Conservation (phyloP, 345 rosid species). For the Passiflora organensis region DNA sequence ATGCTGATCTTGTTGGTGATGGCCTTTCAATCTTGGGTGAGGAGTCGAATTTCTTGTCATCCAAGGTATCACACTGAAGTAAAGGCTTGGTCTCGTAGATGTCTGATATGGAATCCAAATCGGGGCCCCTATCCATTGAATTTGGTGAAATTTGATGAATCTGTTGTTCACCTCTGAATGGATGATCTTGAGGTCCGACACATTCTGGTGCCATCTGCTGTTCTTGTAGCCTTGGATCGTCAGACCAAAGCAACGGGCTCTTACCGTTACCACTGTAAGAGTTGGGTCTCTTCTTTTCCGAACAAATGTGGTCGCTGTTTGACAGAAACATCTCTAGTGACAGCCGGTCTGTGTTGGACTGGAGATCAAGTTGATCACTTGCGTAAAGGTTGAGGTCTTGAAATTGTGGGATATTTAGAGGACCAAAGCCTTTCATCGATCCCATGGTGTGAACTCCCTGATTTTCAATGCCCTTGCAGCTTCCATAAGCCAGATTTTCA, state of each 20-base stretch:
- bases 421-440: conserved; percentile 36
- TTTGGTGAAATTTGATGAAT: conserved; percentile 46
- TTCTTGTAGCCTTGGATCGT: conserved; percentile 61
- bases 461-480: conserved; percentile 46
- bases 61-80: conserved; percentile 46
- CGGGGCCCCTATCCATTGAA: conserved; percentile 36
- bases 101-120: conserved; percentile 58
- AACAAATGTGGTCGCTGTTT: conserved; percentile 39
- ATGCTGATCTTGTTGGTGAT: conserved; percentile 62
- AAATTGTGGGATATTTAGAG: conserved; percentile 70
- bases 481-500: conserved; percentile 51
- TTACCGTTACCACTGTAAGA: conserved; percentile 56
- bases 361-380: conserved; percentile 47
- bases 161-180: conserved; percentile 29
- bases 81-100: conserved; percentile 64
- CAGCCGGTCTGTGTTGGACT: conserved; percentile 59
- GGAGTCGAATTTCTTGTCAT: conserved; percentile 41
- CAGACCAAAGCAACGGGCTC: conserved; percentile 77
- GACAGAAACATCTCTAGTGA: conserved; percentile 43
- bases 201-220: conserved; percentile 28
- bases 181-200: conserved; percentile 39
- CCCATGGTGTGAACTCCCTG: conserved; percentile 41
- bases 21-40: conserved; percentile 55
- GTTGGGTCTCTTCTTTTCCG: conserved; percentile 66
- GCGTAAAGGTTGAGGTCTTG: conserved; percentile 95